Percentiles rank a stretch among this genome's conserved stretches.
phyloP scores from a whole-genome alignment of 1,139 yeast species.

The Saccharomyces hybrid region DNA sequence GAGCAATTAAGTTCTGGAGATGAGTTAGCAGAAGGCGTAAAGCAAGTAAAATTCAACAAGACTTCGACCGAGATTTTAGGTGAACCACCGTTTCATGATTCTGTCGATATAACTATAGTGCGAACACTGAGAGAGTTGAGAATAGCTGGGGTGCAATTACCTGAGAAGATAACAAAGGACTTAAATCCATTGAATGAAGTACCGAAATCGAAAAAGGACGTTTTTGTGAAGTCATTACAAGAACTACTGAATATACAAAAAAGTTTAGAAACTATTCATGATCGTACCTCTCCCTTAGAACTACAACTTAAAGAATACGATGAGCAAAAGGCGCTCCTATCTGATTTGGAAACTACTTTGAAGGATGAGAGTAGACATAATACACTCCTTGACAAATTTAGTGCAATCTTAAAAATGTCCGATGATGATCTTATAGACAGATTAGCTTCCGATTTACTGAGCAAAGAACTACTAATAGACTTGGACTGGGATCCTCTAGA shows the following conservation, averaged over 20 bases:
- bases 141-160: neutral
- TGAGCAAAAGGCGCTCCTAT: neutral
- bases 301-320: neutral
- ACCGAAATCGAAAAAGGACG: neutral
- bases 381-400: constrained; percentile 1
- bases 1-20: constrained; percentile 12
- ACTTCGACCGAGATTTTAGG: constrained; percentile 4
- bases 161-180: neutral
- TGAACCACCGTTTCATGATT: neutral
- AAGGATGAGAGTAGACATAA: neutral
- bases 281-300: neutral
- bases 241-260: neutral
- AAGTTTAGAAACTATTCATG: neutral
- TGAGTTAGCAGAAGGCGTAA: neutral
- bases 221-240: neutral
- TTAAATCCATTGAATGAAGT: constrained; percentile 3
- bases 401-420: constrained; percentile 7
- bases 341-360: neutral
- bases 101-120: neutral
- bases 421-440: constrained; percentile 11
- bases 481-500: neutral
- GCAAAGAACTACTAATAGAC: constrained; percentile 1
- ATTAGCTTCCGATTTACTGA: constrained; percentile 7
- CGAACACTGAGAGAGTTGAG: neutral
- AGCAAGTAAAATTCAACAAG: constrained; percentile 6